A percentile compares a stretch with the other conserved stretches of the same genome.
These are phyloP conservation scores for Globomyces sp. DNA, from an alignment of 371 early-diverging fungal species.

Conservation along the genomic window DNA sequence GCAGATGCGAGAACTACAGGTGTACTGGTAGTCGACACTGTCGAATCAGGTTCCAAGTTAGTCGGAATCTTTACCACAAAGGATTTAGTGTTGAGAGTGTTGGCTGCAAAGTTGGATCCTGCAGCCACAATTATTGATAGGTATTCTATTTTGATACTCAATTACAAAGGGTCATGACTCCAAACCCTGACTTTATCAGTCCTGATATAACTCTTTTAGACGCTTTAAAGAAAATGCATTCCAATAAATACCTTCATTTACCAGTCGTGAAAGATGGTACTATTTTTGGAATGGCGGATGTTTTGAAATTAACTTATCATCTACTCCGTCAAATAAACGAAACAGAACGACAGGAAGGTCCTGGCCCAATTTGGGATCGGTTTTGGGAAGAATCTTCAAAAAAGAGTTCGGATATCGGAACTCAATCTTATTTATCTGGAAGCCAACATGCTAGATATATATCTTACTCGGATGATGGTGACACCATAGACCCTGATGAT, in stretches of 20 bases:
- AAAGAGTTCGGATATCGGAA: not conserved
- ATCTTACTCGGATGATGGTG: constrained; percentile 10
- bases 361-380: constrained; percentile 32
- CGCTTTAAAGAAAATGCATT: constrained; percentile 93
- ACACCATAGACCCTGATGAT: constrained; percentile 5
- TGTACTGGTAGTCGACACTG: constrained; percentile 58
- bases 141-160: constrained; percentile 66
- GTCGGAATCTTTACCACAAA: constrained; percentile 94
- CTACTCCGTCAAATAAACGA: constrained; percentile 47
- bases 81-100: constrained; percentile 93
- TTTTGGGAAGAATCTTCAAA: constrained; percentile 22
- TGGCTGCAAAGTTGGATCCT: constrained; percentile 91
- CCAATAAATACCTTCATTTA: constrained; percentile 91
- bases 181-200: constrained; percentile 91
- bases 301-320: constrained; percentile 74
- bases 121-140: constrained; percentile 87
- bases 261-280: constrained; percentile 75
- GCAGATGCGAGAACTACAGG: constrained; percentile 85
- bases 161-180: constrained; percentile 55
- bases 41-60: constrained; percentile 53
- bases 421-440: not conserved
- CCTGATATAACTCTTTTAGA: constrained; percentile 83
- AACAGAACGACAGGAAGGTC: constrained; percentile 17
- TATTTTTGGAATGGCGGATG: constrained; percentile 84
- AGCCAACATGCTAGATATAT: not conserved